Evolutionary conservation across 306 rosid genomes (phyloP).

Genomic region (Corylus americana): DNA sequence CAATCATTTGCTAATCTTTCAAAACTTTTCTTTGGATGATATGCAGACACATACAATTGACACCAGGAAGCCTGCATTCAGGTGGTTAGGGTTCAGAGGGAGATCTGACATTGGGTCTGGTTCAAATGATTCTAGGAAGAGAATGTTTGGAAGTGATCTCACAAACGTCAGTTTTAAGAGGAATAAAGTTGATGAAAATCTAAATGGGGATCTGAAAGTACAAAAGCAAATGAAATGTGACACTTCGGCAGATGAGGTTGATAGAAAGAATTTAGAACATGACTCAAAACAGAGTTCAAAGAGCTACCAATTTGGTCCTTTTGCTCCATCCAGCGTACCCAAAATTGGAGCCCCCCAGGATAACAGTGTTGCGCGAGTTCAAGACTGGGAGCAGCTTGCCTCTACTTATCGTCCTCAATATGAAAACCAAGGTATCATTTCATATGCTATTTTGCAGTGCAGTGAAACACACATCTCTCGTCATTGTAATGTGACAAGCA

Average conservation of each 20-base stretch:
- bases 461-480: neutral
- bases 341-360: constrained; percentile 44
- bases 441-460: constrained; percentile 6
- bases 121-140: constrained; percentile 52
- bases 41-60: constrained; percentile 73
- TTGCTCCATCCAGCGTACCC: constrained; percentile 63
- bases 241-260: constrained; percentile 25
- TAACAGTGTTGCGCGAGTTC: constrained; percentile 38
- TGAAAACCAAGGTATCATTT: constrained; percentile 77
- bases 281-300: constrained; percentile 38
- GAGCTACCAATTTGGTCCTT: constrained; percentile 83
- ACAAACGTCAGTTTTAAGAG: constrained; percentile 62
- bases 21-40: constrained; percentile 1
- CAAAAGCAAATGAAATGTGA: constrained; percentile 34
- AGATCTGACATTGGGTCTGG: constrained; percentile 29
- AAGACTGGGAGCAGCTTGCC: constrained; percentile 66
- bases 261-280: constrained; percentile 34
- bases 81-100: constrained; percentile 73
- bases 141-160: constrained; percentile 75
- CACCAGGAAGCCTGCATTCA: constrained; percentile 88
- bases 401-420: constrained; percentile 68
- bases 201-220: constrained; percentile 25
- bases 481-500: neutral
- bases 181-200: constrained; percentile 41
- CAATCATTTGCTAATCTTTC: neutral